Evolutionary conservation across 2,329 filamentous ascomycete species (phyloP).

Genomic region (Talaromyces sp.): DNA sequence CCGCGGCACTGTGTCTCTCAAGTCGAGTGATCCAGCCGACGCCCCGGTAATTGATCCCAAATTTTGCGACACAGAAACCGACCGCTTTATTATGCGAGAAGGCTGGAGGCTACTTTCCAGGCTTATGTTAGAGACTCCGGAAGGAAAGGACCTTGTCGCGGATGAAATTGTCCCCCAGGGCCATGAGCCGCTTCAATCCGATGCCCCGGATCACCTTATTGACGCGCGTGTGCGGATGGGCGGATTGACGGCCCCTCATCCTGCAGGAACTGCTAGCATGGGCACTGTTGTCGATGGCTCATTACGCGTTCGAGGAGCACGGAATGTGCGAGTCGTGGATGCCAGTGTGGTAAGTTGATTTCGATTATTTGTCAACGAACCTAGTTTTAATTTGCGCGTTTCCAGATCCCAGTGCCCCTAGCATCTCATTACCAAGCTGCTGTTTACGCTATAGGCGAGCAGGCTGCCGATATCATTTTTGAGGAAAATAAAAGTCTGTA

Average conservation of each 20-base stretch:
- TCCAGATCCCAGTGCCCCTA: slow-evolving; percentile 1
- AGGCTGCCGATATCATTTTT: not conserved
- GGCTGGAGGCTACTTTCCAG: slow-evolving; percentile 5
- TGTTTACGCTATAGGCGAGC: slow-evolving; percentile 2
- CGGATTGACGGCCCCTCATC: not conserved
- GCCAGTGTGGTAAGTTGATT: not conserved
- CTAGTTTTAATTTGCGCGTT: not conserved
- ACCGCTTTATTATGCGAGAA: slow-evolving; percentile 17
- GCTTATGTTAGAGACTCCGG: slow-evolving; percentile 4
- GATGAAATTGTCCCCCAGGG: not conserved
- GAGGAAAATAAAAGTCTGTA: not conserved
- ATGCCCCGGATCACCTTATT: not conserved
- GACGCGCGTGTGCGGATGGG: not conserved
- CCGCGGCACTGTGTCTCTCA: slow-evolving; percentile 18
- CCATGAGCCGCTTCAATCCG: not conserved
- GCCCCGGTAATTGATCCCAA: slow-evolving; percentile 17
- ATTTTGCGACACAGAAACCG: slow-evolving; percentile 18
- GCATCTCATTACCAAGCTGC: not conserved
- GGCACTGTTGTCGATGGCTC: not conserved
- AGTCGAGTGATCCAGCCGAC: slow-evolving; percentile 13
- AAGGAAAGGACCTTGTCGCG: slow-evolving; percentile 14
- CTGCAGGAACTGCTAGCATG: not conserved
- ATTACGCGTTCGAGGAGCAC: not conserved
- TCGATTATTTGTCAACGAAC: not conserved
- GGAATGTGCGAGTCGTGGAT: not conserved